These are phyloP conservation scores for Moniliophthora roreri DNA, from an alignment of 1,284 basidiomycete genomes.

Conservation along the genomic window DNA sequence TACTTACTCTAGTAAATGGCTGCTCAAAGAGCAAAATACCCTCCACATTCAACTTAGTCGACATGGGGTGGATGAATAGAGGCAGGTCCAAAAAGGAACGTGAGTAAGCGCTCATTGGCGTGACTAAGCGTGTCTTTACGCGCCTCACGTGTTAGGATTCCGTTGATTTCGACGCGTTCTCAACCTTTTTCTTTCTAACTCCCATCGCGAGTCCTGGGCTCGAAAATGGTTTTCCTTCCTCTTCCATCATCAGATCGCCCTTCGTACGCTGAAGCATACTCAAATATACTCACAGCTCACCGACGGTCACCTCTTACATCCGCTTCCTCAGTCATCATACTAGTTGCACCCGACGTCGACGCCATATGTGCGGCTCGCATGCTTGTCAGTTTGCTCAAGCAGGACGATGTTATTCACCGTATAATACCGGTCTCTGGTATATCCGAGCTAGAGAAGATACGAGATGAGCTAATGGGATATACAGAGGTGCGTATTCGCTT, in stretches of 20 bases:
- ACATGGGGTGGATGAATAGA: slow-evolving; percentile 24
- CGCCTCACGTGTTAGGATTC: background rate
- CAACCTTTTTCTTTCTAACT: background rate
- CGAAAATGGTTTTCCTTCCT: slow-evolving; percentile 63
- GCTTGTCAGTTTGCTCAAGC: slow-evolving; percentile 86
- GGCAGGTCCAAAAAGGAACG: background rate
- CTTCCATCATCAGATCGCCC: slow-evolving; percentile 61
- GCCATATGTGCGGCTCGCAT: slow-evolving; percentile 88
- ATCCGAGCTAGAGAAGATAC: slow-evolving; percentile 65
- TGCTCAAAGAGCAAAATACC: slow-evolving; percentile 87
- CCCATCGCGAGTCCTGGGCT: background rate
- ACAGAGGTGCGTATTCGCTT: slow-evolving; percentile 55
- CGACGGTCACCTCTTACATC: slow-evolving; percentile 75
- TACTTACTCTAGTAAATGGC: slow-evolving; percentile 73
- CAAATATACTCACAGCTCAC: slow-evolving; percentile 69
- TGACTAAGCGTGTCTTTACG: too few relatives aligned
- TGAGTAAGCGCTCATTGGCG: too few relatives aligned
- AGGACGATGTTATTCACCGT: slow-evolving; percentile 92
- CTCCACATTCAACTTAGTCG: slow-evolving; percentile 62
- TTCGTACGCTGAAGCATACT: slow-evolving; percentile 83
- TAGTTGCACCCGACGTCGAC: slow-evolving; percentile 89
- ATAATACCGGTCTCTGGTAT: slow-evolving; percentile 93
- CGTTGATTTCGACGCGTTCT: slow-evolving; percentile 7
- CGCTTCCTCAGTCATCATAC: slow-evolving; percentile 80
- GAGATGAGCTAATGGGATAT: slow-evolving; percentile 67